Conservation (phyloP, 2,329 filamentous ascomycete species). For the Xylaria sp. region DNA sequence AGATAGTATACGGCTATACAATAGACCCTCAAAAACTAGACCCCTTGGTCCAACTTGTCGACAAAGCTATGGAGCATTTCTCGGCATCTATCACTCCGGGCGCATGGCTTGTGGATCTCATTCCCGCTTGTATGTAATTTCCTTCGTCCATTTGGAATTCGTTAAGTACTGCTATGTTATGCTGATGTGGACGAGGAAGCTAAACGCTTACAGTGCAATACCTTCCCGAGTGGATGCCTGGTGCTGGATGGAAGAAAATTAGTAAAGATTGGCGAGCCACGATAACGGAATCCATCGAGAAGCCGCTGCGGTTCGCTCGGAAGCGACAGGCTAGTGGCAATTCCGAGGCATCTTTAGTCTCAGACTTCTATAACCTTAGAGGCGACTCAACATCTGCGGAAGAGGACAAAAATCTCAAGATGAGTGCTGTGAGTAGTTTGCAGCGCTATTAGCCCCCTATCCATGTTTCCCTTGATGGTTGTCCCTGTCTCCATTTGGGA, state of each 20-base stretch:
- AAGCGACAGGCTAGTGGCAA: conserved; percentile 26
- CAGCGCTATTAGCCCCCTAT: background rate
- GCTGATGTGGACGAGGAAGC: background rate
- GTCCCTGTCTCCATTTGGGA: background rate
- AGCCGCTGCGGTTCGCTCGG: conserved; percentile 33
- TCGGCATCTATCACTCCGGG: conserved; percentile 24
- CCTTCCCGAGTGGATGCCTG: conserved; percentile 40
- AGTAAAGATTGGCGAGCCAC: conserved; percentile 23
- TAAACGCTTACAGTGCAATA: conserved; percentile 27
- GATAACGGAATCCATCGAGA: conserved; percentile 21
- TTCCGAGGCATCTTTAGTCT: conserved; percentile 27
- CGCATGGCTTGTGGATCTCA: conserved; percentile 37
- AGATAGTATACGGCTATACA: conserved; percentile 40
- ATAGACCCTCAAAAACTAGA: conserved; percentile 32
- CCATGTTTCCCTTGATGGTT: background rate
- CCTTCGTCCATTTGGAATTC: background rate
- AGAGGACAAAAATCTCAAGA: conserved; percentile 28
- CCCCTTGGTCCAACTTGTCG: conserved; percentile 31
- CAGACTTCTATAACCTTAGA: conserved; percentile 13
- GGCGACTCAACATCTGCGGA: conserved; percentile 9
- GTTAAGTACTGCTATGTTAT: too few relatives aligned
- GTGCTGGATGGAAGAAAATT: conserved; percentile 34
- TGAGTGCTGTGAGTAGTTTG: conserved; percentile 22
- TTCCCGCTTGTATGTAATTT: conserved; percentile 32
- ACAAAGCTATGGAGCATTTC: conserved; percentile 33